These are phyloP conservation scores for Meyerozyma guilliermondii DNA, from an alignment of 1,139 yeast genomes.

Conservation along the genomic window DNA sequence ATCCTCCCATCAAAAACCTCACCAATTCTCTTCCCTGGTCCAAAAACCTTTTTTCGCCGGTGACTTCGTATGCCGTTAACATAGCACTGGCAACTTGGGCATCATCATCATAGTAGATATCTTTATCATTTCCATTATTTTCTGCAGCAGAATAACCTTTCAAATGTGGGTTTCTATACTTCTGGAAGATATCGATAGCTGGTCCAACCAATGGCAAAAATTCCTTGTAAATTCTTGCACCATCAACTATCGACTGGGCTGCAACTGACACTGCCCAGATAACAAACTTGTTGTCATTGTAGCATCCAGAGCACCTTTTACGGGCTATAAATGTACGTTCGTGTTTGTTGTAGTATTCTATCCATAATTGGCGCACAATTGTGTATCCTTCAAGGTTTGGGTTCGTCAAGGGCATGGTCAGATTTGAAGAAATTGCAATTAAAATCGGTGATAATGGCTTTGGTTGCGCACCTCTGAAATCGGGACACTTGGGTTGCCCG, in stretches of 20 bases:
- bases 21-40: slow-evolving; percentile 57
- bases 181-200: slow-evolving; percentile 46
- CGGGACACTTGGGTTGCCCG: no score
- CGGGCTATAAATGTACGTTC: slow-evolving; percentile 42
- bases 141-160: slow-evolving; percentile 60
- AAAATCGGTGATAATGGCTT: background rate
- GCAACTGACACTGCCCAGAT: slow-evolving; percentile 70
- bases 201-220: slow-evolving; percentile 54
- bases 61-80: slow-evolving; percentile 65
- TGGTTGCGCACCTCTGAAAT: background rate
- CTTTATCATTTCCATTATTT: slow-evolving; percentile 50
- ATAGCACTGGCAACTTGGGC: slow-evolving; percentile 71
- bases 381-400: slow-evolving; percentile 51
- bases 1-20: slow-evolving; percentile 63
- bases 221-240: slow-evolving; percentile 53
- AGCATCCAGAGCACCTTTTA: slow-evolving; percentile 43
- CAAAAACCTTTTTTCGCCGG: slow-evolving; percentile 49
- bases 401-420: slow-evolving; percentile 24
- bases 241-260: slow-evolving; percentile 58
- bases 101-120: slow-evolving; percentile 71
- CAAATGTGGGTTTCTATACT: slow-evolving; percentile 46
- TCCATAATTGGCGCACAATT: slow-evolving; percentile 42
- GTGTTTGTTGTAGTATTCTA: slow-evolving; percentile 38
- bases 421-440: background rate
- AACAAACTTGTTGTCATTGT: slow-evolving; percentile 51